Percentiles rank a stretch among this genome's conserved stretches.
Conservation (phyloP, 2,329 filamentous ascomycete species). For the Aquanectria penicillioides region DNA sequence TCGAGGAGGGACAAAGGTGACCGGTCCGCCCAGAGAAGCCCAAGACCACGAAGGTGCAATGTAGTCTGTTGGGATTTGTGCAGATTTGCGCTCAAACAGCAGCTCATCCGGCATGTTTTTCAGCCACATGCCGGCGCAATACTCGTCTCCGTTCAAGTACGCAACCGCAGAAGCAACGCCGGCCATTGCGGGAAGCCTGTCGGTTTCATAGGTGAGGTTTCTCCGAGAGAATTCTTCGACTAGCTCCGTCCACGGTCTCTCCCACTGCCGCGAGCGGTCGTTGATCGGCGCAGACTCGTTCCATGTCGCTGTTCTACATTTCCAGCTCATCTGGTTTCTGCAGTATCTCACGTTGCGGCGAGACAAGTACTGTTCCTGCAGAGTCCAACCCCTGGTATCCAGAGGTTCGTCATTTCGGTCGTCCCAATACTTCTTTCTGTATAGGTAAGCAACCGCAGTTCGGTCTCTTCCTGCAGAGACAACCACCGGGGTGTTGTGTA, state of each 20-base stretch:
- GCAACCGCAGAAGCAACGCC: neutral
- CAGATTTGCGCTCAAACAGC: neutral
- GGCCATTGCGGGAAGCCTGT: conserved; percentile 7
- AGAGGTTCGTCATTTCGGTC: conserved; percentile 1
- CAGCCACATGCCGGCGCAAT: conserved; percentile 5
- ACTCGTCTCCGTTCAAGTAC: neutral
- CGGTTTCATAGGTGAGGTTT: conserved; percentile 10
- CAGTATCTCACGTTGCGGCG: conserved; percentile 7
- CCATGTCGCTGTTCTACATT: conserved; percentile 7
- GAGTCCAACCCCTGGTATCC: neutral
- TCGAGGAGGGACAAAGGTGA: conserved; percentile 1
- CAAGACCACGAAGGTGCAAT: conserved; percentile 7
- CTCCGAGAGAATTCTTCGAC: conserved; percentile 6
- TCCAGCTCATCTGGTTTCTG: conserved; percentile 6
- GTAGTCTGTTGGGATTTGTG: neutral
- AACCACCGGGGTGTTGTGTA: neutral
- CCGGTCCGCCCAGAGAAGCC: neutral
- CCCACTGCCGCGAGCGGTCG: conserved; percentile 6
- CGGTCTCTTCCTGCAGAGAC: neutral
- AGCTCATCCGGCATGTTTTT: conserved; percentile 6
- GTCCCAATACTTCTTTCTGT: conserved; percentile 6
- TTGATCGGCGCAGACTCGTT: neutral
- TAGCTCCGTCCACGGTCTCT: conserved; percentile 4
- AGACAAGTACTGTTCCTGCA: conserved; percentile 14
- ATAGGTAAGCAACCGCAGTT: neutral